These are phyloP conservation scores for Didymella glomerata DNA, from an alignment of 2,329 filamentous ascomycete genomes.

Conservation along the genomic window DNA sequence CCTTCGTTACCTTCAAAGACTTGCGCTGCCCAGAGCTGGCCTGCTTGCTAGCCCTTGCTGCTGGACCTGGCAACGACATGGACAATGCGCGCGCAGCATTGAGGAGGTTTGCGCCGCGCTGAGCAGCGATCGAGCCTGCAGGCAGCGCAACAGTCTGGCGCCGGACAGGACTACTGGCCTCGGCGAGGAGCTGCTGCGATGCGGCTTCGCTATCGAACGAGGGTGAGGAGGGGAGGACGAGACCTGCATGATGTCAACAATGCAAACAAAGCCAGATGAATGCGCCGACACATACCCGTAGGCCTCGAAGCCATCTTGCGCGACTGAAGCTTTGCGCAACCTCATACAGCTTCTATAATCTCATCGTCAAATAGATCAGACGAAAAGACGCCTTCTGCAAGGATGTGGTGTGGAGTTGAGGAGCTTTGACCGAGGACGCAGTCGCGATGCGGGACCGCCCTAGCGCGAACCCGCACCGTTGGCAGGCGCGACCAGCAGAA, in stretches of 20 bases:
- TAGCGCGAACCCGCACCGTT: conserved; percentile 6
- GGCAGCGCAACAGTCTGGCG: conserved; percentile 19
- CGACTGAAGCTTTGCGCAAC: background rate
- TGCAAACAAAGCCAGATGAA: conserved; percentile 1
- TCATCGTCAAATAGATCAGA: background rate
- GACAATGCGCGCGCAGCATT: conserved; percentile 40
- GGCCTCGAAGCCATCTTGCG: background rate
- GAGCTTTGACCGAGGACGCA: conserved; percentile 1
- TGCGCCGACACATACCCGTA: background rate
- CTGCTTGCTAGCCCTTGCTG: background rate
- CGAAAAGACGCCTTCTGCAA: background rate
- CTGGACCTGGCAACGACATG: conserved; percentile 14
- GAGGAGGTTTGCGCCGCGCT: conserved; percentile 35
- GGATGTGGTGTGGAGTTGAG: conserved; percentile 19
- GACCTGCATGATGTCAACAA: background rate
- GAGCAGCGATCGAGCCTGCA: conserved; percentile 4
- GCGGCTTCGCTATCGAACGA: conserved; percentile 30
- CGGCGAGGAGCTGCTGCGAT: conserved; percentile 36
- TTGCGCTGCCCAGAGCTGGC: background rate
- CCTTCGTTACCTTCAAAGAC: background rate
- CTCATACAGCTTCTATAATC: background rate
- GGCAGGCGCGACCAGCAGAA: conserved; percentile 22
- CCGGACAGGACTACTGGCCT: conserved; percentile 23
- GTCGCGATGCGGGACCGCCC: conserved; percentile 16
- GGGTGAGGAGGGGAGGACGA: conserved; percentile 1